These are phyloP conservation scores for Centaurea solstitialis DNA, from an alignment of 129 eudicot genomes.

Conservation along the genomic window DNA sequence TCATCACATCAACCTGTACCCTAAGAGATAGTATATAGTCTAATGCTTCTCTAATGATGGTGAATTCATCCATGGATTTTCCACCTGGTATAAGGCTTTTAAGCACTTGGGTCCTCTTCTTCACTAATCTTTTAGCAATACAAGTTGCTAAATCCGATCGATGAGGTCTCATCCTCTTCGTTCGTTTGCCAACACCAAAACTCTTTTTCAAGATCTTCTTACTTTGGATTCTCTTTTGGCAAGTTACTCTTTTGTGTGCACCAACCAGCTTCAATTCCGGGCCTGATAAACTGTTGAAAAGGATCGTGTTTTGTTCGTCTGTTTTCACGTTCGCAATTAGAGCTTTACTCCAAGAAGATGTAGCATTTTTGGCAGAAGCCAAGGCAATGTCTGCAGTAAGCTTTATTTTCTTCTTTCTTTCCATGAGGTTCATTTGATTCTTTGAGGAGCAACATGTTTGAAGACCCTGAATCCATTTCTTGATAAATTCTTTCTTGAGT, in stretches of 20 bases:
- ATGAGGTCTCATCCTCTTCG: conserved; percentile 14
- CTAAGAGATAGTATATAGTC: conserved; percentile 63
- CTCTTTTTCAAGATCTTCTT: conserved; percentile 55
- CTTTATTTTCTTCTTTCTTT: conserved; percentile 71
- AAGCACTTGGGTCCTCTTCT: conserved; percentile 62
- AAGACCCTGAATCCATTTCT: conserved; percentile 71
- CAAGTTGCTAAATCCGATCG: conserved; percentile 29
- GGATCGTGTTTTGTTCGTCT: conserved; percentile 21
- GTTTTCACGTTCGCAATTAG: conserved; percentile 41
- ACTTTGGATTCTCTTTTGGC: conserved; percentile 30
- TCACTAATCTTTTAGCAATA: conserved; percentile 63
- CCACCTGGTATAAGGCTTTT: conserved; percentile 85
- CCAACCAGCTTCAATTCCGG: neutral
- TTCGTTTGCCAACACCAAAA: conserved; percentile 12
- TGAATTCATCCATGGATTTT: conserved; percentile 55
- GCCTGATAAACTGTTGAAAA: conserved; percentile 33
- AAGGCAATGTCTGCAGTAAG: conserved; percentile 78
- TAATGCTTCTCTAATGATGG: conserved; percentile 66
- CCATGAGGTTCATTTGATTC: conserved; percentile 52
- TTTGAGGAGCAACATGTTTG: conserved; percentile 46
- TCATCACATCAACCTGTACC: conserved; percentile 84
- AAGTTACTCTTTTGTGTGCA: conserved; percentile 8
- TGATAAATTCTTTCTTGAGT: conserved; percentile 53
- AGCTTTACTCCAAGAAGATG: conserved; percentile 68
- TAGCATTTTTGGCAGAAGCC: conserved; percentile 57